Conservation (phyloP, 2,329 filamentous ascomycete genomes). For the Sordariomycetes sp. region DNA sequence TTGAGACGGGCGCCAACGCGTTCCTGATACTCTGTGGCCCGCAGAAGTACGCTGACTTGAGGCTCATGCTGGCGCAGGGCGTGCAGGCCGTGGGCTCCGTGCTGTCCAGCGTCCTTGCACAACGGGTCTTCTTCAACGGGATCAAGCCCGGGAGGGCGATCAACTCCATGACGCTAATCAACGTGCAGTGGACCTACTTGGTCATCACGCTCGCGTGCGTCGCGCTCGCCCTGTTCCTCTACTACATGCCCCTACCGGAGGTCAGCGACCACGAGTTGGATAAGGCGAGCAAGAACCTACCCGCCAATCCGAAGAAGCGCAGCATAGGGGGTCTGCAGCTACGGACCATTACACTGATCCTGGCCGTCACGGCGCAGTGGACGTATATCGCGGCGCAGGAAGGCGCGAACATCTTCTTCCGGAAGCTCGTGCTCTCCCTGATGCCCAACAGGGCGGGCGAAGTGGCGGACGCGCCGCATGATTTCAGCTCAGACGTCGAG, state of each 20-base stretch:
- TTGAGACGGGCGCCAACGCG: constrained; percentile 75
- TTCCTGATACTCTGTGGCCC: constrained; percentile 65
- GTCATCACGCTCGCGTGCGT: constrained; percentile 67
- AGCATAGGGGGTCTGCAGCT: constrained; percentile 39
- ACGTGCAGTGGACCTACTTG: constrained; percentile 81
- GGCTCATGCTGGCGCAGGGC: constrained; percentile 65
- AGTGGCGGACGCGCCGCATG: constrained; percentile 10
- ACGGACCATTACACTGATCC: constrained; percentile 47
- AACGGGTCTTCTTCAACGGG: constrained; percentile 57
- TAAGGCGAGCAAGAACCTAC: constrained; percentile 32
- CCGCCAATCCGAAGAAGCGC: constrained; percentile 37
- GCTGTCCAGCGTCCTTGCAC: constrained; percentile 60
- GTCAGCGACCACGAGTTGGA: constrained; percentile 45
- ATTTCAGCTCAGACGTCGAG: constrained; percentile 17
- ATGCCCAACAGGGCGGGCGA: constrained; percentile 17
- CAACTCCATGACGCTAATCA: constrained; percentile 43
- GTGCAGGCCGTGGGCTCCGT: constrained; percentile 68
- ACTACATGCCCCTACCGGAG: constrained; percentile 56
- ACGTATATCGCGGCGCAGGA: constrained; percentile 69
- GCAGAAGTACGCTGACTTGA: constrained; percentile 59
- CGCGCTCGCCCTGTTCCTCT: constrained; percentile 57
- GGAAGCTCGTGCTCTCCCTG: constrained; percentile 33
- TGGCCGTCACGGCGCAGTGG: constrained; percentile 69
- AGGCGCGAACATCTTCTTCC: constrained; percentile 50
- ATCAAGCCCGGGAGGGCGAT: not conserved